Percentiles rank a stretch among this genome's conserved stretches.
These are phyloP conservation scores for Phaeophleospora eucalypticola DNA, from an alignment of 2,329 filamentous ascomycete species.

Conservation along the genomic window DNA sequence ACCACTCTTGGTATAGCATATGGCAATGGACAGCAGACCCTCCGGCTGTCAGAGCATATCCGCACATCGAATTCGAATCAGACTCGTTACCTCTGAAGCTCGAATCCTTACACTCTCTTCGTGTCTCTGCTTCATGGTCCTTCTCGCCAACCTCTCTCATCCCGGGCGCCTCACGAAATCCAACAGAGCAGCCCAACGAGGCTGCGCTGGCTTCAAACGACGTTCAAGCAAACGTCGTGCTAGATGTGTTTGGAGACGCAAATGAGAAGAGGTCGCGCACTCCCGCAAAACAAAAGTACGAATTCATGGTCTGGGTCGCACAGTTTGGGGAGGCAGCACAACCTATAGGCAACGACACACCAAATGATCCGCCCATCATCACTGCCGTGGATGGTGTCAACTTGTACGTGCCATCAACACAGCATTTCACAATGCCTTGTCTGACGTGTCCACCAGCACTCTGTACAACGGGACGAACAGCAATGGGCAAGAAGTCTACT, in stretches of 20 bases:
- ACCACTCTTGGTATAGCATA: constrained; percentile 8
- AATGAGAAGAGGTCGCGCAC: constrained; percentile 10
- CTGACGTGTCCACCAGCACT: constrained; percentile 9
- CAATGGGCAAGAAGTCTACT: constrained; percentile 16
- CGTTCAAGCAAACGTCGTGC: constrained; percentile 15
- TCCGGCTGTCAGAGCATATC: constrained; percentile 15
- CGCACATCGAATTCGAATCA: constrained; percentile 15
- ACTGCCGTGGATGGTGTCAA: constrained; percentile 6
- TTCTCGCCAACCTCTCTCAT: constrained; percentile 12
- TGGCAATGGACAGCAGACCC: constrained; percentile 15
- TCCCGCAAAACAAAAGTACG: constrained; percentile 16
- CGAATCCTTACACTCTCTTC: constrained; percentile 5
- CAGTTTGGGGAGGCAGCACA: constrained; percentile 14
- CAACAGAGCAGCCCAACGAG: constrained; percentile 7
- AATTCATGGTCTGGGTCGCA: constrained; percentile 21
- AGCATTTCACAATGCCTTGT: background rate
- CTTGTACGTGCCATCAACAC: constrained; percentile 9
- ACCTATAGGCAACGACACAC: constrained; percentile 13
- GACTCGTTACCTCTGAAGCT: constrained; percentile 13
- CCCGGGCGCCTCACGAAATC: constrained; percentile 7
- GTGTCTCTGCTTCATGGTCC: constrained; percentile 13
- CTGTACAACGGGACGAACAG: constrained; percentile 17
- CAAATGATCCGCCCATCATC: constrained; percentile 12
- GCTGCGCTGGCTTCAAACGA: constrained; percentile 9
- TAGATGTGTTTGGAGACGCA: constrained; percentile 19